Conservation (phyloP, 768 basidiomycete genomes). For the Suillus lakei region DNA sequence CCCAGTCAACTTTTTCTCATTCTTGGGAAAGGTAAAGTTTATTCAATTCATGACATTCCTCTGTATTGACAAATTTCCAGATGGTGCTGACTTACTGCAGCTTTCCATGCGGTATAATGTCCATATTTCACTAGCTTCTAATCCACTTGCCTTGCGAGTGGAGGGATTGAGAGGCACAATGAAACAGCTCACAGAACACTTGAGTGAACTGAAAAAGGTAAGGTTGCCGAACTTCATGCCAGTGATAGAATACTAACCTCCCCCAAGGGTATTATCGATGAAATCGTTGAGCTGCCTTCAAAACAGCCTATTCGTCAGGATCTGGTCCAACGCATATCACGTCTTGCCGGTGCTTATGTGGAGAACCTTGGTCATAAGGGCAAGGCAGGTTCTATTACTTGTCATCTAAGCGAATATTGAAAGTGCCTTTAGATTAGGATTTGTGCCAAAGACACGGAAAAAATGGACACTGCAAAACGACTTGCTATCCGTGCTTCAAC, state of each 20-base stretch:
- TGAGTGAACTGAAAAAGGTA: conserved; percentile 57
- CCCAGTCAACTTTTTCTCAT: conserved; percentile 69
- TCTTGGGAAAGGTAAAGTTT: conserved; percentile 64
- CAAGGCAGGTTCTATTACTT: conserved; percentile 41
- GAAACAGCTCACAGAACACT: conserved; percentile 49
- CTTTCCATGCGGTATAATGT: conserved; percentile 65
- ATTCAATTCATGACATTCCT: conserved; percentile 2
- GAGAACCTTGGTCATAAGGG: conserved; percentile 53
- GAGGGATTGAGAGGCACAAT: conserved; percentile 62
- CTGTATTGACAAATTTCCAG: conserved; percentile 37
- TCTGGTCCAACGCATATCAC: conserved; percentile 69
- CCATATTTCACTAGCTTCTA: conserved; percentile 58
- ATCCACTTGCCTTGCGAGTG: conserved; percentile 62
- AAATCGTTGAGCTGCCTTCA: conserved; percentile 49
- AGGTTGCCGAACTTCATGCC: conserved; percentile 14
- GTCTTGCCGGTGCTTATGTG: conserved; percentile 64
- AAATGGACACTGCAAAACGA: conserved; percentile 52
- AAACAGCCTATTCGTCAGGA: conserved; percentile 46
- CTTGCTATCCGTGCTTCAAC: conserved; percentile 55
- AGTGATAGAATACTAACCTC: background rate
- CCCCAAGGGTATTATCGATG: conserved; percentile 33
- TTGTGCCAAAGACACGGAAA: conserved; percentile 48
- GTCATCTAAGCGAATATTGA: background rate
- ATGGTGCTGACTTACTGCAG: conserved; percentile 64
- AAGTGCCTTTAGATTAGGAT: conserved; percentile 53